Conservation (phyloP, 352 stramenopile species). For the Phytophthora europaea region DNA sequence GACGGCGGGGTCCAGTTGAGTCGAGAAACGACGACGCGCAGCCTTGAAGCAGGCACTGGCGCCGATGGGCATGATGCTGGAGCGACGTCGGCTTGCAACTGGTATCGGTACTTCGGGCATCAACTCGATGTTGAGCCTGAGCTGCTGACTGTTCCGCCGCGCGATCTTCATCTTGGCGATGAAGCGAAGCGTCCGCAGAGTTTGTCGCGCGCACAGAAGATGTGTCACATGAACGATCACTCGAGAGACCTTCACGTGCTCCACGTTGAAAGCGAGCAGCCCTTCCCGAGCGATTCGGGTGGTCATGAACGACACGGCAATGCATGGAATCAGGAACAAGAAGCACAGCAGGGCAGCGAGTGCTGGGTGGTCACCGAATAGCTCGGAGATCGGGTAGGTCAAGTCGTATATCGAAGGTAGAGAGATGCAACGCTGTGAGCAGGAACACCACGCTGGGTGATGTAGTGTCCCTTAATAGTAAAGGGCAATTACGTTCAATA, state of each 20-base stretch:
- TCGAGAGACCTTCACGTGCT: constrained; percentile 77
- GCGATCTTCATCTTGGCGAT: constrained; percentile 84
- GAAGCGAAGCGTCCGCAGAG: constrained; percentile 78
- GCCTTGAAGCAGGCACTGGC: constrained; percentile 36
- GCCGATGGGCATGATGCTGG: constrained; percentile 35
- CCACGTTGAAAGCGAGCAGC: constrained; percentile 79
- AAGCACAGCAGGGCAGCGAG: constrained; percentile 39
- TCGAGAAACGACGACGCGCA: constrained; percentile 33
- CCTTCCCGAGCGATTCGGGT: constrained; percentile 72
- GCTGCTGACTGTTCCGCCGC: constrained; percentile 24
- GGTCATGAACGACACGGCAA: constrained; percentile 72
- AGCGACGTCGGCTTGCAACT: constrained; percentile 8
- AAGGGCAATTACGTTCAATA: too few relatives aligned
- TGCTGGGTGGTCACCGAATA: constrained; percentile 33
- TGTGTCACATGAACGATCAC: constrained; percentile 78
- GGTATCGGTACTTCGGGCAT: constrained; percentile 37
- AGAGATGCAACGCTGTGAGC: constrained; percentile 75
- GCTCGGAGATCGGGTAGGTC: constrained; percentile 44
- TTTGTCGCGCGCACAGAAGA: constrained; percentile 70
- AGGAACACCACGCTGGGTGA: constrained; percentile 82
- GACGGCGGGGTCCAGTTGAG: constrained; percentile 22
- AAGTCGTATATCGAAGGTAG: constrained; percentile 74
- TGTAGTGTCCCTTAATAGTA: too few relatives aligned
- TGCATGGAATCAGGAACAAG: constrained; percentile 63
- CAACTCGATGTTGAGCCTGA: constrained; percentile 22